Conservation (phyloP, 345 rosid genomes). For the Eucalyptus decipiens region DNA sequence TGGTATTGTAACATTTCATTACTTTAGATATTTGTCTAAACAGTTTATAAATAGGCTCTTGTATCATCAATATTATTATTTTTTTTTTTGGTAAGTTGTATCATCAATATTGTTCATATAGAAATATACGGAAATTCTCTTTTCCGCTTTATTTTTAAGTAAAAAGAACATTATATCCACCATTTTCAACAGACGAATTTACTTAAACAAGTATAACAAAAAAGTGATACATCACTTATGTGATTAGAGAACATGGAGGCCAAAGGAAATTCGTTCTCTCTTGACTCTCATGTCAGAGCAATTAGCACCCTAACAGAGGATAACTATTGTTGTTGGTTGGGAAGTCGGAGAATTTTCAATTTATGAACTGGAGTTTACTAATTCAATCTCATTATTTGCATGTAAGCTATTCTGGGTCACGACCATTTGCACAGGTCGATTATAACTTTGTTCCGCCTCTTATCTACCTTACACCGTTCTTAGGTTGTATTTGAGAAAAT, state of each 20-base stretch:
- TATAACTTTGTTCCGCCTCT: neutral
- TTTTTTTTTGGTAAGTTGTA: no score
- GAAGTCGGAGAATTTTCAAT: neutral
- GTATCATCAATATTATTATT: no score
- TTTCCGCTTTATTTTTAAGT: no score
- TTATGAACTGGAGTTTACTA: neutral
- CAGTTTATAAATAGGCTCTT: no score
- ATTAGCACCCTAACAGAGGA: neutral
- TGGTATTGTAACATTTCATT: no score
- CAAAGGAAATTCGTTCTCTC: neutral
- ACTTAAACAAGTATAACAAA: neutral
- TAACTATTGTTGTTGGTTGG: neutral
- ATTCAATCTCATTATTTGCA: accelerated
- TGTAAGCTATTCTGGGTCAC: neutral
- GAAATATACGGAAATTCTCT: no score
- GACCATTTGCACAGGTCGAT: accelerated
- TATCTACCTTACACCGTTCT: neutral
- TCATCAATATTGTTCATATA: no score
- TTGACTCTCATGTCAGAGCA: neutral
- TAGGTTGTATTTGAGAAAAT: neutral
- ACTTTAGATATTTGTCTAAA: no score
- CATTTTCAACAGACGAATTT: accelerated
- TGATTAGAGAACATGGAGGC: neutral
- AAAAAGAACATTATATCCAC: neutral
- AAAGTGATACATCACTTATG: neutral